phyloP scores from a whole-genome alignment of 2,329 filamentous ascomycete species.

The Didymella arachidicola region DNA sequence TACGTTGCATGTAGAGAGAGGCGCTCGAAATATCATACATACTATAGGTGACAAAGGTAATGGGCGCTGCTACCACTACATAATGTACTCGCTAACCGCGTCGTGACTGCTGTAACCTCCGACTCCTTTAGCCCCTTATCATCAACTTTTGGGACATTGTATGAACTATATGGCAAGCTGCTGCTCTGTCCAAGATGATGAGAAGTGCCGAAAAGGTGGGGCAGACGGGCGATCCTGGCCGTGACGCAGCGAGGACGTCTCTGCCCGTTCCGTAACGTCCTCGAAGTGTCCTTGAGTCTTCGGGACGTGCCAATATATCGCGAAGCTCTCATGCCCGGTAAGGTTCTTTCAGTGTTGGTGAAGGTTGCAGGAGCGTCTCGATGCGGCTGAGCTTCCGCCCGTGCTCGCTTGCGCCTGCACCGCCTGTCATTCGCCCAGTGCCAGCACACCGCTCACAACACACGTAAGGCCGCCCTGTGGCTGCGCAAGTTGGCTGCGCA shows the following conservation, averaged over 20 bases:
- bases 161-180: no score
- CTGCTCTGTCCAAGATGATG: no score
- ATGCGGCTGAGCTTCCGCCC: background rate
- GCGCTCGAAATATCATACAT: no score
- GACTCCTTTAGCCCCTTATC: no score
- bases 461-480: conserved; percentile 13
- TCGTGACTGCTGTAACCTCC: no score
- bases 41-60: no score
- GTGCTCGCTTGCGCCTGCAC: conserved; percentile 17
- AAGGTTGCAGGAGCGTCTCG: conserved; percentile 1
- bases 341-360: background rate
- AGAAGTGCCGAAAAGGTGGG: background rate
- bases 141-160: no score
- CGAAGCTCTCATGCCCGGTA: background rate
- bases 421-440: conserved; percentile 7
- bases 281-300: background rate
- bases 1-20: no score
- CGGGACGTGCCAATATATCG: background rate
- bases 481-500: conserved; percentile 9
- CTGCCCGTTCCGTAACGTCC: background rate
- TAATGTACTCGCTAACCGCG: no score
- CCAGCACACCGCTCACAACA: conserved; percentile 9
- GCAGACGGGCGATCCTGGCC: background rate
- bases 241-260: background rate
- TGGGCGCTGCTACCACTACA: no score